These are phyloP conservation scores for Discostella pseudostelligera DNA, from an alignment of 108 stramenopile species.

Conservation along the genomic window DNA sequence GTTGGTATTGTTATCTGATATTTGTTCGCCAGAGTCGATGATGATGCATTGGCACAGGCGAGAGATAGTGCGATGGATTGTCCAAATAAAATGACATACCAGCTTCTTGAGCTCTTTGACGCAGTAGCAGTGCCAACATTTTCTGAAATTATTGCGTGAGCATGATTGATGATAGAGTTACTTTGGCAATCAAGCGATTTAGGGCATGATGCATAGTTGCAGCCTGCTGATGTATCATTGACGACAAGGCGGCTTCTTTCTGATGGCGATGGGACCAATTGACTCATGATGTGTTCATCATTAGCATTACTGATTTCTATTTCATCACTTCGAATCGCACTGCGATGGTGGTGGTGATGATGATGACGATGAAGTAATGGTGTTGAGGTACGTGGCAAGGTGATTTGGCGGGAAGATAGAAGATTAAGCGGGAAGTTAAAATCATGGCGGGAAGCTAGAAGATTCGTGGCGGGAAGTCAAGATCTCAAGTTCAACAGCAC, in stretches of 20 bases:
- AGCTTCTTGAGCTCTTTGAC: slow-evolving; percentile 12
- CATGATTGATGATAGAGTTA: not conserved
- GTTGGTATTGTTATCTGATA: slow-evolving; percentile 52
- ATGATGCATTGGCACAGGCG: slow-evolving; percentile 59
- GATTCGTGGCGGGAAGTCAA: too few species aligned
- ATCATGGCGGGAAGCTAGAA: too few species aligned
- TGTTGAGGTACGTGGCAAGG: too few species aligned
- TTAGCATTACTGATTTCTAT: too few species aligned
- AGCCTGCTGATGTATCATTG: not conserved
- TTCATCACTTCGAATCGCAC: too few species aligned
- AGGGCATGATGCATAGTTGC: not conserved
- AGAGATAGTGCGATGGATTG: slow-evolving; percentile 56
- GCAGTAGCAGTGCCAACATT: not conserved
- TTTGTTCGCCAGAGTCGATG: slow-evolving; percentile 51
- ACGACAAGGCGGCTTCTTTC: slow-evolving; percentile 11
- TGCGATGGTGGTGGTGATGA: too few species aligned
- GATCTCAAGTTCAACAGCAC: too few species aligned
- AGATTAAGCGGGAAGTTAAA: too few species aligned
- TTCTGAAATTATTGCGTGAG: not conserved
- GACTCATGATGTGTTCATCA: not conserved
- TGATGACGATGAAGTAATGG: too few species aligned
- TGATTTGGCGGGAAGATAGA: too few species aligned
- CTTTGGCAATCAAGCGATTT: slow-evolving; percentile 3
- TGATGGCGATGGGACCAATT: not conserved
- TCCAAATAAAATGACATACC: slow-evolving; percentile 54